Percentiles rank a stretch among this genome's conserved stretches.
Evolutionary conservation across 2,329 filamentous ascomycete genomes (phyloP).

Genomic region (Xylaria sp.): DNA sequence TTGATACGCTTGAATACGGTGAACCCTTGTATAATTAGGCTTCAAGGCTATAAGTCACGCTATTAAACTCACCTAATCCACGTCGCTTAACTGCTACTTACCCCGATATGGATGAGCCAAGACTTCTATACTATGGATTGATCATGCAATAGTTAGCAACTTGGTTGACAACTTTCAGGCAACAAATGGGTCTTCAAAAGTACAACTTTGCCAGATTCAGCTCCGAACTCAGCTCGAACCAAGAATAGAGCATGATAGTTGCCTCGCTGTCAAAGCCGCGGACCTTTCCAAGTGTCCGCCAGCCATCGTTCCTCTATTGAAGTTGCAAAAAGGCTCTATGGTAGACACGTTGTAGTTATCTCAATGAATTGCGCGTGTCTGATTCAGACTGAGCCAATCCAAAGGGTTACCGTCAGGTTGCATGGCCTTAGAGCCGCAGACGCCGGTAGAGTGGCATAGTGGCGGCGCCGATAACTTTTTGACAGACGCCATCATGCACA

Average conservation of each 20-base stretch:
- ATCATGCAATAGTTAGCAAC: not conserved
- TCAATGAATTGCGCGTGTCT: not conserved
- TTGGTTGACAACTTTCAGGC: not conserved
- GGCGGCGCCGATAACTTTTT: not conserved
- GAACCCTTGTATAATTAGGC: not conserved
- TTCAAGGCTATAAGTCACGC: too few relatives aligned
- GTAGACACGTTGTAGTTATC: not conserved
- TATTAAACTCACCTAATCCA: too few relatives aligned
- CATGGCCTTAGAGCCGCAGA: not conserved
- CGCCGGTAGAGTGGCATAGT: not conserved
- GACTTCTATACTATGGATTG: not conserved
- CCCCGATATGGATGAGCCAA: not conserved
- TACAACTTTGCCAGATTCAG: not conserved
- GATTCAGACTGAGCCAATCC: not conserved
- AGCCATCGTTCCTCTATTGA: not conserved
- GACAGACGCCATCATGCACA: too few relatives aligned
- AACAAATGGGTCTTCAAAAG: not conserved
- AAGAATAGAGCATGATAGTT: not conserved
- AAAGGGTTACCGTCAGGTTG: not conserved
- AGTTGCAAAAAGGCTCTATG: not conserved
- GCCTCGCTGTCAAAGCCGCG: not conserved
- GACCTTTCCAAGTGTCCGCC: not conserved
- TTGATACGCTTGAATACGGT: not conserved
- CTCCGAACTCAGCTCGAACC: not conserved
- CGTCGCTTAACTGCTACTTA: not conserved